Conservation (phyloP, 139 green algal species). For the Chlorella sorokiniana region DNA sequence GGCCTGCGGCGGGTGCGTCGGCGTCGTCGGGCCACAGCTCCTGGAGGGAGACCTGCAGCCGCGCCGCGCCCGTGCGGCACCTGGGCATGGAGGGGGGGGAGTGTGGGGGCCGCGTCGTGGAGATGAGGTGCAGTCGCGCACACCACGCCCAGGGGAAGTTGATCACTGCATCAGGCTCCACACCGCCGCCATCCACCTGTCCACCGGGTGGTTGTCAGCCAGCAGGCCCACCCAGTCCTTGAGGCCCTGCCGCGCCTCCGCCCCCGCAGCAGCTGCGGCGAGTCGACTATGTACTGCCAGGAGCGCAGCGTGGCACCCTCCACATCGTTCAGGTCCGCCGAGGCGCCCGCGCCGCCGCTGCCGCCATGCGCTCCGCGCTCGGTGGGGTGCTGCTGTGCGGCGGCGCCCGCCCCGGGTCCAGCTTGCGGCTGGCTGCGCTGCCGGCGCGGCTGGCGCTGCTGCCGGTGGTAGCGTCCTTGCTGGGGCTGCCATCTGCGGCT, state of each 20-base stretch:
- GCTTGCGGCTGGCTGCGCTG: not conserved
- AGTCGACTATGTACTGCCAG: slow-evolving; percentile 51
- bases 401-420: not conserved
- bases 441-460: not conserved
- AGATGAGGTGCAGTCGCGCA: not conserved
- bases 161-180: no score
- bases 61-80: slow-evolving; percentile 36
- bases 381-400: not conserved
- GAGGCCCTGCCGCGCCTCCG: slow-evolving; percentile 50
- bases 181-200: no score
- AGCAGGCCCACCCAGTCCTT: slow-evolving; percentile 56
- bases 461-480: not conserved
- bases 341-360: not conserved
- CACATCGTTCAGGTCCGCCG: slow-evolving; percentile 55
- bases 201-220: slow-evolving; percentile 41
- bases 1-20: slow-evolving; percentile 3
- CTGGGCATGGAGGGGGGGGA: slow-evolving; percentile 9
- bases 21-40: slow-evolving; percentile 36
- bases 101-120: not conserved
- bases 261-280: slow-evolving; percentile 41
- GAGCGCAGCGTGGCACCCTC: slow-evolving; percentile 53
- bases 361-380: not conserved
- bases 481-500: not conserved
- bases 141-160: no score
- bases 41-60: slow-evolving; percentile 1